A percentile compares a stretch with the other conserved stretches of the same genome.
Conservation (phyloP, 108 stramenopile species). For the Parietichytrium sp. region DNA sequence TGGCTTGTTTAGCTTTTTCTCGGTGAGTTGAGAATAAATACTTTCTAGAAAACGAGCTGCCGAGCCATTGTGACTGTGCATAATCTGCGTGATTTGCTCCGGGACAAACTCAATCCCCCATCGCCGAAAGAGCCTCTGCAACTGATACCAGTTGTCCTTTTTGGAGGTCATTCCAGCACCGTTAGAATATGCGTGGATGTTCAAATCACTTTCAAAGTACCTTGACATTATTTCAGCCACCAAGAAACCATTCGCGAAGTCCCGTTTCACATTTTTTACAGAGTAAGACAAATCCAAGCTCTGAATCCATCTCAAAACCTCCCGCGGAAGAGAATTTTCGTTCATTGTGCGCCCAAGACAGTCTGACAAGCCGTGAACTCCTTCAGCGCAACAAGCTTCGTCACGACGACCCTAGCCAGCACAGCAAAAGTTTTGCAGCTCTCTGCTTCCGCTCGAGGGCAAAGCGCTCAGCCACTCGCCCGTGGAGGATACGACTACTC, state of each 20-base stretch:
- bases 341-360: neutral
- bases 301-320: conserved; percentile 66
- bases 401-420: too few species aligned
- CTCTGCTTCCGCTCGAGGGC: too few species aligned
- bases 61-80: neutral
- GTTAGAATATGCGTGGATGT: conserved; percentile 63
- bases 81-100: conserved; percentile 9
- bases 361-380: neutral
- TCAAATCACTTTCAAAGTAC: conserved; percentile 60
- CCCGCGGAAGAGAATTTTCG: conserved; percentile 49
- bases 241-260: conserved; percentile 67
- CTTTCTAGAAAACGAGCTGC: neutral
- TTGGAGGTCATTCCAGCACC: conserved; percentile 52
- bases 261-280: conserved; percentile 62
- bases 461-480: too few species aligned
- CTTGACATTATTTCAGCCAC: conserved; percentile 66
- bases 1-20: neutral
- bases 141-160: conserved; percentile 66
- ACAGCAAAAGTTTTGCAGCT: too few species aligned
- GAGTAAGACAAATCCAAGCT: conserved; percentile 64
- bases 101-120: neutral
- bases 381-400: too few species aligned
- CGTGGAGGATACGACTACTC: too few species aligned
- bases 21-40: neutral
- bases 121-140: conserved; percentile 41